Conservation (phyloP, 805 yeast genomes). For the Teunomyces tritomae region DNA sequence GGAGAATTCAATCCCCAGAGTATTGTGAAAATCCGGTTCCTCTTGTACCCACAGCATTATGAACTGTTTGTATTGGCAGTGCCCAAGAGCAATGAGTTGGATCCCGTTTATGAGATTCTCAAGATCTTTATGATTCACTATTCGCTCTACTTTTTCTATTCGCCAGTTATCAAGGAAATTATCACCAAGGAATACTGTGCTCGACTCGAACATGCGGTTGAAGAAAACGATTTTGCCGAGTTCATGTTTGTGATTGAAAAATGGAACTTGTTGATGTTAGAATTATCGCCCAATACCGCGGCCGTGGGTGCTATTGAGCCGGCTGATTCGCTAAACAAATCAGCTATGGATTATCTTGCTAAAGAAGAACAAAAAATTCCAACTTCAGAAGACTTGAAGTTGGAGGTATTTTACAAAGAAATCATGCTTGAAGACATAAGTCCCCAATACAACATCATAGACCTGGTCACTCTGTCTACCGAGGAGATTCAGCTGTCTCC, state of each 20-base stretch:
- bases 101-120: conserved; percentile 59
- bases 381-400: conserved; percentile 16
- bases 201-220: conserved; percentile 28
- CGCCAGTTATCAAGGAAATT: conserved; percentile 26
- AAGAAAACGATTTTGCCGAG: conserved; percentile 29
- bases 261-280: conserved; percentile 41
- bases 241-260: conserved; percentile 39
- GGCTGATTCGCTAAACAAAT: conserved; percentile 22
- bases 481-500: background rate
- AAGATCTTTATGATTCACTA: conserved; percentile 40
- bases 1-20: conserved; percentile 10
- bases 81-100: conserved; percentile 55
- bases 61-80: conserved; percentile 50
- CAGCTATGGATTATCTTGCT: conserved; percentile 17
- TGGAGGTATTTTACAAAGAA: conserved; percentile 19
- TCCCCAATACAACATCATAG: conserved; percentile 9
- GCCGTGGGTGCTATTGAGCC: background rate
- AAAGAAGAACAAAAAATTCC: conserved; percentile 13
- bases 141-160: conserved; percentile 40
- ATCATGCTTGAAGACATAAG: conserved; percentile 10
- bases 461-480: background rate
- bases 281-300: conserved; percentile 30
- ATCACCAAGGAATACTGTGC: conserved; percentile 34
- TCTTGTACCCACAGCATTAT: conserved; percentile 42
- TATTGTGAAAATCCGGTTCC: conserved; percentile 29